Percentiles rank a stretch among this genome's conserved stretches.
Conservation (phyloP, 768 basidiomycete species). For the Tephrocybe sp. region DNA sequence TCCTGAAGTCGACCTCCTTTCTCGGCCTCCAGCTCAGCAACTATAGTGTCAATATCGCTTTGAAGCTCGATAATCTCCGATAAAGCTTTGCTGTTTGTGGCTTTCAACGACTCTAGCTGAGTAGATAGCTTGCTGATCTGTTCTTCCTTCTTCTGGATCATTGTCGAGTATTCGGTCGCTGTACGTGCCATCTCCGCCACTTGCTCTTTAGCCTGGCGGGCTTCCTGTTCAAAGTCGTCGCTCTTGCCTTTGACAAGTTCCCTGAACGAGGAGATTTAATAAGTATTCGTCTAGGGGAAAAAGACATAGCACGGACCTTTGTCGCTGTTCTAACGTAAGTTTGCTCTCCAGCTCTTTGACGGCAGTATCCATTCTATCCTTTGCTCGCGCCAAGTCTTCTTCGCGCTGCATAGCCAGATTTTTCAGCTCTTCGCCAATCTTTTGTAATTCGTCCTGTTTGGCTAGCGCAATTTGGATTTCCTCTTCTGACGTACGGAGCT, state of each 20-base stretch:
- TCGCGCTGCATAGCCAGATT: slow-evolving; percentile 70
- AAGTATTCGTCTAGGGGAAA: not conserved
- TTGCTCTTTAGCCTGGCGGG: slow-evolving; percentile 72
- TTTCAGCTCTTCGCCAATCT: slow-evolving; percentile 66
- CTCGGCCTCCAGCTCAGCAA: slow-evolving; percentile 58
- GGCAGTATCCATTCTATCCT: slow-evolving; percentile 67
- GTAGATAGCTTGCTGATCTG: slow-evolving; percentile 53
- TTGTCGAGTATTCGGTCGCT: slow-evolving; percentile 68
- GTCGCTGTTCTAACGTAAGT: slow-evolving; percentile 59
- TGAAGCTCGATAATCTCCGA: slow-evolving; percentile 69
- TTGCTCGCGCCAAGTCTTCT: slow-evolving; percentile 71
- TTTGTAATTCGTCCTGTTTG: slow-evolving; percentile 62
- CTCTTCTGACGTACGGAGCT: slow-evolving; percentile 54
- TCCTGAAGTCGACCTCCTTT: slow-evolving; percentile 49
- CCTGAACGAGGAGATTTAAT: slow-evolving; percentile 33
- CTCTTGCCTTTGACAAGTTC: slow-evolving; percentile 59
- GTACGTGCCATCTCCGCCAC: slow-evolving; percentile 75
- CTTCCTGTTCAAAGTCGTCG: slow-evolving; percentile 62
- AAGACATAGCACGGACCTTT: slow-evolving; percentile 39
- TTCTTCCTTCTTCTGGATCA: slow-evolving; percentile 76
- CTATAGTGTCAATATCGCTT: slow-evolving; percentile 62
- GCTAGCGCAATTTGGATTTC: slow-evolving; percentile 56
- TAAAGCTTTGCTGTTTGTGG: slow-evolving; percentile 50
- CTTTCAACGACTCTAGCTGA: slow-evolving; percentile 52
- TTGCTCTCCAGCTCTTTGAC: slow-evolving; percentile 71